A percentile compares a stretch with the other conserved stretches of the same genome.
Evolutionary conservation across 1,284 basidiomycete species (phyloP).

Genomic region (Ceratobasidium sp.): DNA sequence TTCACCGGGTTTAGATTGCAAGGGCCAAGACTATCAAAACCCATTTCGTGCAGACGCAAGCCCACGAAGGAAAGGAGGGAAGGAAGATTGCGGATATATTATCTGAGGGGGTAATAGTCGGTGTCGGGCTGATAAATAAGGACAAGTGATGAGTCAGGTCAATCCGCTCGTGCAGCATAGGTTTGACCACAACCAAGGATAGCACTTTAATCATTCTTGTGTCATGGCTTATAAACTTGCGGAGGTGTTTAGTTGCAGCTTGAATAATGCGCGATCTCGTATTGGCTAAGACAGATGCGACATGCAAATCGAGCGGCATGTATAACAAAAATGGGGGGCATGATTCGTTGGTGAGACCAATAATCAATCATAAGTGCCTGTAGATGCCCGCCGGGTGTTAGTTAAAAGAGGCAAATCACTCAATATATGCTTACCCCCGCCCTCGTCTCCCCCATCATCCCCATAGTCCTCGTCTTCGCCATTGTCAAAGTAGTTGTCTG

Average conservation of each 20-base stretch:
- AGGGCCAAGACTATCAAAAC: conserved; percentile 80
- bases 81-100: conserved; percentile 79
- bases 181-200: background rate
- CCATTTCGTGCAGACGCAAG: conserved; percentile 78
- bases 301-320: background rate
- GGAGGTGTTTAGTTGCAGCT: too few species aligned
- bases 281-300: background rate
- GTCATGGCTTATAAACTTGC: conserved; percentile 29
- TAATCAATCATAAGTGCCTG: conserved; percentile 7
- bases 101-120: conserved; percentile 79
- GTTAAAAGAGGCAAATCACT: background rate
- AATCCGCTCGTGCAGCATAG: too few species aligned
- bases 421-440: conserved; percentile 53
- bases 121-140: conserved; percentile 78
- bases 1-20: conserved; percentile 66
- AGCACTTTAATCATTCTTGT: background rate
- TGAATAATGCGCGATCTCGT: conserved; percentile 1
- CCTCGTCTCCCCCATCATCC: conserved; percentile 75
- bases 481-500: conserved; percentile 87
- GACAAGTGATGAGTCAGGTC: conserved; percentile 54
- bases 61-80: conserved; percentile 75
- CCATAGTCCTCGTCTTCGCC: conserved; percentile 82
- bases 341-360: background rate
- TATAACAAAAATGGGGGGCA: conserved; percentile 2
- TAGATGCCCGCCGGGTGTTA: background rate